Evolutionary conservation across 169 alveolate genomes (phyloP), one percentile per base, ranked within the genome.

Genomic region (Plasmodium fragile): DNA sequence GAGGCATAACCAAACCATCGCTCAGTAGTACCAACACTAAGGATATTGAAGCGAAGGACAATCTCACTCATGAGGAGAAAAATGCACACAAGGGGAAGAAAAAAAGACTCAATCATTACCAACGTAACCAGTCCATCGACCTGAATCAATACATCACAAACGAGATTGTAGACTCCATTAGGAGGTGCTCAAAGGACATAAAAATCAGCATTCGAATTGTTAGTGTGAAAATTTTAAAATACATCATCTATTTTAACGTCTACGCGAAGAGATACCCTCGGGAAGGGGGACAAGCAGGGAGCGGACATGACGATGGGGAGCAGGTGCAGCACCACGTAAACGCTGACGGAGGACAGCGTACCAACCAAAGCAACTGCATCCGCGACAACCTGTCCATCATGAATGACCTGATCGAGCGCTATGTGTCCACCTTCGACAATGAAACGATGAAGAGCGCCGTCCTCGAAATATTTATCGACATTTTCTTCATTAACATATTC

Each of bases 141-240:
- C 36, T 91, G 18, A 91, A 91, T 36, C 92, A 91, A 8, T 91
- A 81, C 39, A 81, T 91, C 16, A 91, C 94, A 28, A 36, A 81
- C 70, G 71, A 79, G n/a, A 71, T 91, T 30, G 49, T 91, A 39
- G 91, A 91, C n/a, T 65, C 94, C 22, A 71, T 91, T 30, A 79
- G 59, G 65, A 45, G 94, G 16, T 81, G 92, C 55, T 80, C 94
- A n/a, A 91, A 91, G 65, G 94, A 91, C 53, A 81, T 91, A 30
- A 91, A 91, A 81, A 52, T 81, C n/a, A 77, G 92, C 36, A 90
- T 91, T 13, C 30, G 94, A 71, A 71, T 81, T 36, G 82, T 81
- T 16, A 81, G 92, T 28, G 94, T 91, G 1, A 91, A 91, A 72
- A 91, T 91, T 32, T 81, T 91, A 71, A 91, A 91, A 71, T 91